Conservation (phyloP, 192 early-diverging fungal genomes). For the Gigaspora rosea region DNA sequence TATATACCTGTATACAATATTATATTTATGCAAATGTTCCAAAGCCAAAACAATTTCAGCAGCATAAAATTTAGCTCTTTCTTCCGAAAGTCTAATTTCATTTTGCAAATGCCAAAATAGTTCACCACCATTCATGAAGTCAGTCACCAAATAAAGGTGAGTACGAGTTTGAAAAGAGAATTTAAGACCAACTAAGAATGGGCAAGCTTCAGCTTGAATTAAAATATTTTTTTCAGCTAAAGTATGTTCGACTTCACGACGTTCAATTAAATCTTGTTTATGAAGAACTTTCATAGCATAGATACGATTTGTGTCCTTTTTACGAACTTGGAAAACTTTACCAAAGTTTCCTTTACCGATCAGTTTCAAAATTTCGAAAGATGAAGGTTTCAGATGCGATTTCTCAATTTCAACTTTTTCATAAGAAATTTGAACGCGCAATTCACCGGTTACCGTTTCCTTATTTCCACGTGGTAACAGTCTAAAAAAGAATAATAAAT, state of each 20-base stretch:
- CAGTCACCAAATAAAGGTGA: constrained; percentile 77
- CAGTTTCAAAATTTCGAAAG: constrained; percentile 72
- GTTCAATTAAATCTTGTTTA: constrained; percentile 73
- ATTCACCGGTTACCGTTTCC: constrained; percentile 43
- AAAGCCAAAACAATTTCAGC: constrained; percentile 69
- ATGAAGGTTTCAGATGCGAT: constrained; percentile 44
- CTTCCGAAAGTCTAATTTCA: constrained; percentile 63
- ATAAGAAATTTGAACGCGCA: constrained; percentile 50
- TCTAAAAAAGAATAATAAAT: constrained; percentile 10
- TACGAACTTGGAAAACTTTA: constrained; percentile 78
- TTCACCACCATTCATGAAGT: constrained; percentile 82
- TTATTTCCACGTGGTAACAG: constrained; percentile 27
- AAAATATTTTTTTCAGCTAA: constrained; percentile 77
- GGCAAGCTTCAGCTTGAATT: constrained; percentile 60
- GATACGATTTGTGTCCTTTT: constrained; percentile 76
- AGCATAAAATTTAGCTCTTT: constrained; percentile 67
- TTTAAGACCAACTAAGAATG: constrained; percentile 77
- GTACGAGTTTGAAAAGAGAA: constrained; percentile 77
- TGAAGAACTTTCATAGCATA: constrained; percentile 84
- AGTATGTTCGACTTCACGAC: constrained; percentile 75
- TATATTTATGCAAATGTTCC: constrained; percentile 65
- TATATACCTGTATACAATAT: constrained; percentile 72
- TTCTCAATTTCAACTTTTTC: constrained; percentile 33
- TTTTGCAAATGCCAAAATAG: constrained; percentile 76
- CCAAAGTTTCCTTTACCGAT: constrained; percentile 81